Evolutionary conservation across 1,284 basidiomycete species (phyloP).

Genomic region (Cutaneotrichosporon sp.): DNA sequence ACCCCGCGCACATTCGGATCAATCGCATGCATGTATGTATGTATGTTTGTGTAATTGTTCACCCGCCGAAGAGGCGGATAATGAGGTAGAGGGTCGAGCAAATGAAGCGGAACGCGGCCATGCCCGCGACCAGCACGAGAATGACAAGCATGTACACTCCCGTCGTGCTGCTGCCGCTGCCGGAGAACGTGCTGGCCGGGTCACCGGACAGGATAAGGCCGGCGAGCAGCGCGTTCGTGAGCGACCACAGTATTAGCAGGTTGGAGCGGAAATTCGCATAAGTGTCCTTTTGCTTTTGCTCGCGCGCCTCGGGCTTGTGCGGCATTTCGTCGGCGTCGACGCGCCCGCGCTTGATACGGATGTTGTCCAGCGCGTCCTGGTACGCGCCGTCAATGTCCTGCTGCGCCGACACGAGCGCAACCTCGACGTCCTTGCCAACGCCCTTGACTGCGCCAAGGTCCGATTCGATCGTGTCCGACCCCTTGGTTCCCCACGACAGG

Average conservation of each 20-base stretch:
- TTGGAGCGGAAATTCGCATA: constrained; percentile 79
- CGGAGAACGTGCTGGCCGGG: constrained; percentile 60
- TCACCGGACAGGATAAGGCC: constrained; percentile 78
- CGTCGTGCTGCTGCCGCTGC: constrained; percentile 51
- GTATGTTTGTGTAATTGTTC: constrained; percentile 21
- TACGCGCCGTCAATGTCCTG: constrained; percentile 85
- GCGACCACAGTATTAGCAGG: constrained; percentile 42
- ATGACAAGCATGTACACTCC: constrained; percentile 48
- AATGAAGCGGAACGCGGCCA: constrained; percentile 53
- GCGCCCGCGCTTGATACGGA: constrained; percentile 49
- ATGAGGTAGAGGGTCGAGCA: constrained; percentile 63
- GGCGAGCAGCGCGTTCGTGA: constrained; percentile 61
- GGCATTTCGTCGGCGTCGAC: constrained; percentile 29
- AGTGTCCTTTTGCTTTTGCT: constrained; percentile 75
- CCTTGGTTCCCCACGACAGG: constrained; percentile 85
- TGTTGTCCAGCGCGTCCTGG: constrained; percentile 77
- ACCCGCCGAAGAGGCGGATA: constrained; percentile 59
- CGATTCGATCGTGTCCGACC: constrained; percentile 58
- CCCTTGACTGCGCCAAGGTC: constrained; percentile 70
- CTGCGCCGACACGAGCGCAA: constrained; percentile 77
- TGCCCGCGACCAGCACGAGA: constrained; percentile 46
- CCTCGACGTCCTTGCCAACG: constrained; percentile 68
- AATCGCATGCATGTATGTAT: neutral
- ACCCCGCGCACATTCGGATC: neutral
- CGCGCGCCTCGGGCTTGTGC: constrained; percentile 53